Conservation (phyloP, 208 protist species). For the Endotrypanum monterogeii region DNA sequence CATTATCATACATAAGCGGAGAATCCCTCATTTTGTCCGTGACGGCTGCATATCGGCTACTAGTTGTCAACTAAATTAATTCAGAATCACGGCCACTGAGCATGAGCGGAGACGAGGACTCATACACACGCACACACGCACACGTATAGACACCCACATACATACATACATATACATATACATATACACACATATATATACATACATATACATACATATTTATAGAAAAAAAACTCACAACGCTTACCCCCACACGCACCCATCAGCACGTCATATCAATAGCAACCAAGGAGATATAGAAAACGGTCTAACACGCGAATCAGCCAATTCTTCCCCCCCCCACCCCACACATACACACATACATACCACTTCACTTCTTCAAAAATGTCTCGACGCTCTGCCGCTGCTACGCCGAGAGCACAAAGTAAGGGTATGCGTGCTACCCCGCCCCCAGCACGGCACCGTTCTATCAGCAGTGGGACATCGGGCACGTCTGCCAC, state of each 20-base stretch:
- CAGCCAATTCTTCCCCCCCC: not conserved
- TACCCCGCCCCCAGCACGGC: not conserved
- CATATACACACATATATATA: not conserved
- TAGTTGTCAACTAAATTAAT: no score
- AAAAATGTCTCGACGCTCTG: not conserved
- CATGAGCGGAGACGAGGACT: not conserved
- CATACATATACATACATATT: not conserved
- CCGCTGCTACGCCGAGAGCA: not conserved
- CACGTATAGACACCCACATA: not conserved
- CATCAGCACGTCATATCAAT: no score
- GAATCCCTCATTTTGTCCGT: constrained; percentile 7
- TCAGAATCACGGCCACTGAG: not conserved
- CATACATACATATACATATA: constrained; percentile 1
- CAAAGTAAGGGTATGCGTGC: not conserved
- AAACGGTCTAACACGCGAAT: not conserved
- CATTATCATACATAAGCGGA: not conserved
- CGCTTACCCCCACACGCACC: not conserved
- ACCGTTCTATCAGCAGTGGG: not conserved
- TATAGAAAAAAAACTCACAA: not conserved
- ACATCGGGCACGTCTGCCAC: not conserved
- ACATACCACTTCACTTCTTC: not conserved
- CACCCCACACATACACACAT: not conserved
- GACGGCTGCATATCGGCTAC: not conserved
- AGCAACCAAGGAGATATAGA: no score
- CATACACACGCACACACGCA: not conserved